These are phyloP conservation scores for Solanum arcanum DNA, from an alignment of 257 asterid genomes.

Conservation along the genomic window DNA sequence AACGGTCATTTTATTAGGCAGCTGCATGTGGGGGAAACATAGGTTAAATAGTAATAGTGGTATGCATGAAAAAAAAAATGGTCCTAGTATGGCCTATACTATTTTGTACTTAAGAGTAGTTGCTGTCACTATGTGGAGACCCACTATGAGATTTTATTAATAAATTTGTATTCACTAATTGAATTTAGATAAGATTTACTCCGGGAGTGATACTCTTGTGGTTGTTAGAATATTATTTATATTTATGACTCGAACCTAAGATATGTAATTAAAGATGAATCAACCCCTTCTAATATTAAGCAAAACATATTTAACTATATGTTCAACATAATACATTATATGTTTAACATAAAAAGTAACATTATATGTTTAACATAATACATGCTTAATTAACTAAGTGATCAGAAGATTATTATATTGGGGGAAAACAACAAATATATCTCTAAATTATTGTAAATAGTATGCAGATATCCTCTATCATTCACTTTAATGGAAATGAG, in stretches of 20 bases:
- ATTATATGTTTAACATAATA: not conserved
- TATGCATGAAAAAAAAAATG: conserved; percentile 9
- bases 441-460: too few species aligned
- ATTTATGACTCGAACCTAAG: accelerated
- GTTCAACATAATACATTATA: too few species aligned
- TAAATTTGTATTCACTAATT: too few species aligned
- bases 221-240: too few species aligned
- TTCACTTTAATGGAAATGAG: too few species aligned
- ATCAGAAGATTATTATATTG: not conserved
- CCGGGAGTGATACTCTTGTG: accelerated
- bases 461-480: too few species aligned
- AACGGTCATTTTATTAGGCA: conserved; percentile 3
- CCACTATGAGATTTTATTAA: not conserved
- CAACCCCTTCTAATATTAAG: not conserved
- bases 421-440: too few species aligned
- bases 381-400: not conserved
- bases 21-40: not conserved
- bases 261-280: too few species aligned
- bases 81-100: conserved; percentile 14
- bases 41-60: not conserved
- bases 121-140: not conserved
- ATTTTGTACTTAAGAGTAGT: conserved; percentile 9
- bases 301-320: not conserved
- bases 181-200: too few species aligned
- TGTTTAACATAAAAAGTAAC: not conserved